phyloP scores from a whole-genome alignment of 192 early-diverging fungal genomes.

The Linnemannia zychae region DNA sequence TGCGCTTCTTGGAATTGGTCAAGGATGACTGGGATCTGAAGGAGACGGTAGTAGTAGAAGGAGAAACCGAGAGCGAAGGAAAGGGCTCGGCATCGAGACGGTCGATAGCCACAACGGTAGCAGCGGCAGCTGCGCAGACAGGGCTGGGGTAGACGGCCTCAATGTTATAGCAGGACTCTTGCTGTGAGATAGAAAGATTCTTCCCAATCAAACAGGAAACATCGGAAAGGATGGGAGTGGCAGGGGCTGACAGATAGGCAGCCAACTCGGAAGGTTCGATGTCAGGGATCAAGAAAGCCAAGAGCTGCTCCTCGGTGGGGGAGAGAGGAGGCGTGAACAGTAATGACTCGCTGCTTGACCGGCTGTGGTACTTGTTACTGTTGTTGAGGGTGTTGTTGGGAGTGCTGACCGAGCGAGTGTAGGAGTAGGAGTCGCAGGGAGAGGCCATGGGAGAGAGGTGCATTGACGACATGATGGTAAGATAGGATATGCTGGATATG shows the following conservation, averaged over 20 bases:
- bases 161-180: neutral
- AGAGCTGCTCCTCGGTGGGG: slow-evolving; percentile 47
- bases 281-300: slow-evolving; percentile 53
- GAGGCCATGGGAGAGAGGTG: slow-evolving; percentile 31
- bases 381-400: neutral
- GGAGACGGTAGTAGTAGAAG: neutral
- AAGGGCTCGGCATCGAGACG: slow-evolving; percentile 23
- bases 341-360: slow-evolving; percentile 38
- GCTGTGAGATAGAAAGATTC: neutral
- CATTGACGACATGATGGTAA: slow-evolving; percentile 19
- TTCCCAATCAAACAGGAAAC: slow-evolving; percentile 46
- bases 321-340: slow-evolving; percentile 52
- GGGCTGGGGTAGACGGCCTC: slow-evolving; percentile 55
- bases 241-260: slow-evolving; percentile 46
- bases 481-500: slow-evolving; percentile 1
- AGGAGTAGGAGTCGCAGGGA: neutral
- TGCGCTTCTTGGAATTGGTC: slow-evolving; percentile 24
- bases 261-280: slow-evolving; percentile 54
- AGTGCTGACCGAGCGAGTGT: slow-evolving; percentile 13
- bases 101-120: slow-evolving; percentile 50
- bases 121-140: slow-evolving; percentile 50
- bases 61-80: slow-evolving; percentile 5
- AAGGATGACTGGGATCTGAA: neutral
- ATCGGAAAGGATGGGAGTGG: slow-evolving; percentile 42
- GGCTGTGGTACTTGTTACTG: slow-evolving; percentile 14